A percentile compares a stretch with the other conserved stretches of the same genome.
phyloP scores from a whole-genome alignment of 1,284 basidiomycete species.

The Ganoderma multipileum region DNA sequence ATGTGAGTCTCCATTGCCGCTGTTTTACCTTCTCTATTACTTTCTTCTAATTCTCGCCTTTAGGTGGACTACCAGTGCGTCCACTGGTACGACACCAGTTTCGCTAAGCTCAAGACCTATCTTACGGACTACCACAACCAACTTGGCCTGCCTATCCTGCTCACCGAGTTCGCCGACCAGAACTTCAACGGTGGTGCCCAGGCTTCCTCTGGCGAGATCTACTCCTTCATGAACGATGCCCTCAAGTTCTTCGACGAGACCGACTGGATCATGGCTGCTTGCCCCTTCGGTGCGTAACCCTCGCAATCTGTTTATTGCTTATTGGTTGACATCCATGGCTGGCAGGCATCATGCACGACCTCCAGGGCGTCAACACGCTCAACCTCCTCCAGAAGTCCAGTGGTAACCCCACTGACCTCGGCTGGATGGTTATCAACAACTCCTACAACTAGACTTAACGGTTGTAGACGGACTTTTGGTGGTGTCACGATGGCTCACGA shows the following conservation, averaged over 20 bases:
- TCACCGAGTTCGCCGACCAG: constrained; percentile 79
- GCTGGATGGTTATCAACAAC: constrained; percentile 44
- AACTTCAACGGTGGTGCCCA: constrained; percentile 70
- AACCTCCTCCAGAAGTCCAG: constrained; percentile 60
- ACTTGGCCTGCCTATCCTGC: constrained; percentile 51
- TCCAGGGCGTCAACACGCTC: constrained; percentile 70
- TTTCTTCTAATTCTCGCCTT: constrained; percentile 24
- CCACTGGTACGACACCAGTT: constrained; percentile 68
- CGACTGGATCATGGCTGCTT: constrained; percentile 62
- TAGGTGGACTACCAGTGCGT: constrained; percentile 59
- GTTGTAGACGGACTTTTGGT: background rate
- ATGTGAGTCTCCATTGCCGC: constrained; percentile 48
- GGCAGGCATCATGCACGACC: constrained; percentile 68
- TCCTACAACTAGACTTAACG: constrained; percentile 7
- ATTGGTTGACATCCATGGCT: background rate
- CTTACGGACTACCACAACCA: constrained; percentile 55
- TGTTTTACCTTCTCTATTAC: constrained; percentile 20
- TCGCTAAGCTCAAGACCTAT: constrained; percentile 58
- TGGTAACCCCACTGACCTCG: constrained; percentile 59
- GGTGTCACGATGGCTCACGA: background rate
- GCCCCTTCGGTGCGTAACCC: constrained; percentile 70
- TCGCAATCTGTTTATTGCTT: no score
- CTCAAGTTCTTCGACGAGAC: constrained; percentile 63
- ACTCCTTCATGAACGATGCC: constrained; percentile 62
- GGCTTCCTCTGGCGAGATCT: constrained; percentile 54